Percentiles rank a stretch among this genome's conserved stretches.
Evolutionary conservation across 2,329 filamentous ascomycete genomes (phyloP).

Genomic region (Paracoccidioides lutzii): DNA sequence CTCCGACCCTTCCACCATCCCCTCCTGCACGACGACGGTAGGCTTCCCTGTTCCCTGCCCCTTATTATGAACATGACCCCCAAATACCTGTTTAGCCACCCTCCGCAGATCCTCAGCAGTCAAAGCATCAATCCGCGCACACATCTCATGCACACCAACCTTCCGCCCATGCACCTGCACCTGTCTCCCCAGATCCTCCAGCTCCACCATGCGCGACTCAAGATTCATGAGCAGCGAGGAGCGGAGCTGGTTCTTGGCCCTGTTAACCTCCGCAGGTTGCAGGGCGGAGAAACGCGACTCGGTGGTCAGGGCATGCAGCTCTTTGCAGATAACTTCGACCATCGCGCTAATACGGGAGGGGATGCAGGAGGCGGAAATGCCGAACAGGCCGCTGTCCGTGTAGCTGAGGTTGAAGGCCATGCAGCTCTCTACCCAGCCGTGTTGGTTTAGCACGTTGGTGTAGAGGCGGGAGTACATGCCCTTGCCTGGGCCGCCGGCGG

Average conservation of each 20-base stretch:
- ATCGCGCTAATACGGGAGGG: conserved; percentile 67
- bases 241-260: conserved; percentile 93
- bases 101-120: conserved; percentile 68
- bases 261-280: conserved; percentile 63
- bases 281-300: conserved; percentile 63
- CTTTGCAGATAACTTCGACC: conserved; percentile 90
- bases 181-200: conserved; percentile 88
- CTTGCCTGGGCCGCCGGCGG: conserved; percentile 89
- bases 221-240: conserved; percentile 92
- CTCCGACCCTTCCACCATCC: conserved; percentile 57
- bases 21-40: conserved; percentile 90
- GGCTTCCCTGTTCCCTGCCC: conserved; percentile 75
- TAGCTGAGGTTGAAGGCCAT: conserved; percentile 96
- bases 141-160: conserved; percentile 89
- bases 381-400: conserved; percentile 88
- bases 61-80: conserved; percentile 60
- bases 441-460: conserved; percentile 94
- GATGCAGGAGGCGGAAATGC: conserved; percentile 75
- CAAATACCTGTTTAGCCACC: conserved; percentile 66
- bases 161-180: conserved; percentile 95
- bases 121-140: conserved; percentile 66
- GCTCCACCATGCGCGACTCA: conserved; percentile 90
- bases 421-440: conserved; percentile 94
- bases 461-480: conserved; percentile 98
- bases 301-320: conserved; percentile 65